These are phyloP conservation scores for Pythium myriotylum DNA, from an alignment of 352 stramenopile species.

Conservation along the genomic window DNA sequence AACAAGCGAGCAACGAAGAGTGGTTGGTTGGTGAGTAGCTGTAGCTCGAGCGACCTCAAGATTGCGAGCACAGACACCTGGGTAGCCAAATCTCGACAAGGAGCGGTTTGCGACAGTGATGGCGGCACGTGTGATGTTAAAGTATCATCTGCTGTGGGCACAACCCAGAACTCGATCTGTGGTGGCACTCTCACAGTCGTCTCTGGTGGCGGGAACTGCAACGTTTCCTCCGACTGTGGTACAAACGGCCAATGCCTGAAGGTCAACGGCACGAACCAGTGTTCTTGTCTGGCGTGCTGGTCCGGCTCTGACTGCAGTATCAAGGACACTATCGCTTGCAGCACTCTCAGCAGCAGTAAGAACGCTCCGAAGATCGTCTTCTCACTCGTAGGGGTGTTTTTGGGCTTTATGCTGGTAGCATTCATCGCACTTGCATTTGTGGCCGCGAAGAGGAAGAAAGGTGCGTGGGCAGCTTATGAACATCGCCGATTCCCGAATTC, in stretches of 20 bases:
- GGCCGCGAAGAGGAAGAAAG: conserved; percentile 69
- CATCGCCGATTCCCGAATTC: not conserved
- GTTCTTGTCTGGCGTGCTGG: conserved; percentile 75
- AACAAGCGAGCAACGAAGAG: conserved; percentile 58
- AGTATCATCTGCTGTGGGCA: conserved; percentile 47
- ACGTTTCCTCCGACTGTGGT: conserved; percentile 63
- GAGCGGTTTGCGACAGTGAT: conserved; percentile 62
- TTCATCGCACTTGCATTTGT: conserved; percentile 70
- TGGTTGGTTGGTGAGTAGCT: conserved; percentile 73
- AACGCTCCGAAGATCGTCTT: conserved; percentile 73
- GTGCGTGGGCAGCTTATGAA: conserved; percentile 30
- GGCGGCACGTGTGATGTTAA: conserved; percentile 69
- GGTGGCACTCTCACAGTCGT: conserved; percentile 47
- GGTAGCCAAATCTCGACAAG: conserved; percentile 69
- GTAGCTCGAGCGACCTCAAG: conserved; percentile 55
- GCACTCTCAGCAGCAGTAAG: conserved; percentile 54
- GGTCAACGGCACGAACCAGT: conserved; percentile 61
- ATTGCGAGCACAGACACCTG: conserved; percentile 65
- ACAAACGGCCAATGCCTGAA: conserved; percentile 75
- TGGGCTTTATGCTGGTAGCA: conserved; percentile 71
- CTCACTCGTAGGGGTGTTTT: conserved; percentile 55
- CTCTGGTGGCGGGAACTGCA: conserved; percentile 61
- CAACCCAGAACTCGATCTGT: conserved; percentile 75
- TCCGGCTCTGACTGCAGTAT: conserved; percentile 74
- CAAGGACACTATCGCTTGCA: conserved; percentile 66